Base-by-base conservation (phyloP, 768 basidiomycete species). In the Calocybe indica region DNA sequence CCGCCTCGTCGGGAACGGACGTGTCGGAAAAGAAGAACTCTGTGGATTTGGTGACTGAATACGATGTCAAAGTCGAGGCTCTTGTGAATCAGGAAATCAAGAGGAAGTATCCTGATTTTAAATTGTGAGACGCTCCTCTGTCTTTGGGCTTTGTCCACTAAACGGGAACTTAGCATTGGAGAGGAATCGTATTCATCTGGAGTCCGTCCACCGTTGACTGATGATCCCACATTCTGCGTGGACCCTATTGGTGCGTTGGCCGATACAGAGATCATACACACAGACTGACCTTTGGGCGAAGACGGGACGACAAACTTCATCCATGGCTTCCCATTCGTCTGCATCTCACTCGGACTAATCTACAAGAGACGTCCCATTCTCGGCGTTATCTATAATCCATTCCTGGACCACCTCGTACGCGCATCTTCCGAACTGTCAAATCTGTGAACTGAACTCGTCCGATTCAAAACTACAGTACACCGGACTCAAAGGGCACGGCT, bases 11-110 rank as follows among this genome's bases (percentile, higher is more conserved):
- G 7, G 70, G 77, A 12, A 70, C 76, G 0, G 71, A 75, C 56
- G 71, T 88, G 33, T 78, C 77, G 52, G 85, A 88, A 71, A 98
- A 96, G 78, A 91, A 90, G 68, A 96, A 94, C 60, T 80, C 92
- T 2, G 92, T 93, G 14, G 94, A 96, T 67, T 72, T 97, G 31
- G 94, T 98, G 22, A 98, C 94, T 0, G 88, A 94, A 67, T 96
- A 90, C 58, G 94, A 98, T 64, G 85, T 93, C 34, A 80, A 76
- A 39, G 94, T 96, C 8, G 94, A 96, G 65, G 83, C 88, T 51
- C 70, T 92, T 40, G 89, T 96, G 43, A 83, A 82, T 66, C 59
- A 71, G 29, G 78, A 83, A 59, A 78, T 95, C 46, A 69, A 71
- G 30, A 63, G 66, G 22, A 72, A 69, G 43, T 94, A 88, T 62